Percentiles rank a stretch among this genome's conserved stretches.
phyloP scores from a whole-genome alignment of 2,329 filamentous ascomycete species.

The Cercospora sp. region DNA sequence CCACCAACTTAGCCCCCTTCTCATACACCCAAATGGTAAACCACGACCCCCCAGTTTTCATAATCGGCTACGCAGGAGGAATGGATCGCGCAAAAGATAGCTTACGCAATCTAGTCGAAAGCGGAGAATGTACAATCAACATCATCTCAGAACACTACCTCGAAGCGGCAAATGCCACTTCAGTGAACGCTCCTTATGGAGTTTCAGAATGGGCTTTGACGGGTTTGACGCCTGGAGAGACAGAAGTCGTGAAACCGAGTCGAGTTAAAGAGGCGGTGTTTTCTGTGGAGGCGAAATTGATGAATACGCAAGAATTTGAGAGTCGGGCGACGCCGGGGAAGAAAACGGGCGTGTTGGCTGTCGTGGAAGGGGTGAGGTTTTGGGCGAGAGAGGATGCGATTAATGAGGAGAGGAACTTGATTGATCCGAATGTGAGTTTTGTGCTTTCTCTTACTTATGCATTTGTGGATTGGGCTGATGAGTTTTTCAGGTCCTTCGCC shows the following conservation, averaged over 20 bases:
- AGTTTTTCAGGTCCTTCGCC: conserved; percentile 62
- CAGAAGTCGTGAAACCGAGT: conserved; percentile 65
- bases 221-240: conserved; percentile 70
- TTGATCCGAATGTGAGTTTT: conserved; percentile 65
- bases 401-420: conserved; percentile 70
- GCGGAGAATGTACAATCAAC: conserved; percentile 74
- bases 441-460: not conserved
- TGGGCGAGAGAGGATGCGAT: conserved; percentile 89
- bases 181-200: conserved; percentile 75
- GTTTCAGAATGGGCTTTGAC: conserved; percentile 76
- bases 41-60: conserved; percentile 85
- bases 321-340: conserved; percentile 68
- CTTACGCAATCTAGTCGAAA: conserved; percentile 70
- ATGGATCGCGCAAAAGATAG: conserved; percentile 72
- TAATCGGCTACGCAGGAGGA: conserved; percentile 61
- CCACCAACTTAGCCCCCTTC: conserved; percentile 81
- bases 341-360: conserved; percentile 71
- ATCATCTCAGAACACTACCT: conserved; percentile 81
- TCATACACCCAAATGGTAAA: conserved; percentile 81
- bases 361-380: conserved; percentile 82
- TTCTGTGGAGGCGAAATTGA: conserved; percentile 75
- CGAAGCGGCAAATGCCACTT: conserved; percentile 83
- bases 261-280: conserved; percentile 83
- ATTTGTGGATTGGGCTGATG: conserved; percentile 10
- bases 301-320: conserved; percentile 75